Base-by-base conservation (phyloP, 805 yeast genomes). In the Yarrowia hollandica region DNA sequence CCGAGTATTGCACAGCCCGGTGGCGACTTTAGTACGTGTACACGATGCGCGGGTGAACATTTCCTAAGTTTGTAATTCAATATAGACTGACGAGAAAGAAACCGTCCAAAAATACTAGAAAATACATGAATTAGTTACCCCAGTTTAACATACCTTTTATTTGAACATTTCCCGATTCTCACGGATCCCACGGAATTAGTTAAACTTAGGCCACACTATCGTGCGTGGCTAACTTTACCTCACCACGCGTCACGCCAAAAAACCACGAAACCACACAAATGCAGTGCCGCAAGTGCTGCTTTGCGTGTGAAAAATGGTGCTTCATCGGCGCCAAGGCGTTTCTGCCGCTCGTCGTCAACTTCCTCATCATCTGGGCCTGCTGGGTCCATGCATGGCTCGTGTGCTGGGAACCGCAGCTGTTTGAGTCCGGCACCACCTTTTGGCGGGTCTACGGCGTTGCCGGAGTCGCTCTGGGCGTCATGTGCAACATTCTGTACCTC, bases 341-440 rank as follows among this genome's bases (percentile, higher is more conserved):
- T 18, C 33, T 52, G 18, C 58, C 58, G 15, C 34, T 52, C n/a
- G 44, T 52, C 22, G 58, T 52, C 44, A 52, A 52, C 26, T 22
- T 52, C 30, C 42, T 52, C 44, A 52, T 52, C 44, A 37, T 35
- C 42, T 52, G 58, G 58, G 58, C 44, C 16, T 25, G 35, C 58
- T 52, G 58, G 58, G 58, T 52, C 25, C 58, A 52, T 15, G 42
- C 44, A n/a, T 52, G 58, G 58, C 58, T 52, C 19, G 35, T 52
- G 12, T 52, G 58, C 35, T 52, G 58, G 58, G 31, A 23, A 12
- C 44, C 42, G 3, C 33, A 35, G 34, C 33, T 37, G n/a, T 37
- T 37, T 11, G 58, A 52, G 16, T 35, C 58, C 44, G 33, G 19
- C 44, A 23, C 34, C 9, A 3, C 5, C 34, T 52, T 52, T 26